Evolutionary conservation across 768 basidiomycete genomes (phyloP).

Genomic region (Pleurotus pulmonarius): DNA sequence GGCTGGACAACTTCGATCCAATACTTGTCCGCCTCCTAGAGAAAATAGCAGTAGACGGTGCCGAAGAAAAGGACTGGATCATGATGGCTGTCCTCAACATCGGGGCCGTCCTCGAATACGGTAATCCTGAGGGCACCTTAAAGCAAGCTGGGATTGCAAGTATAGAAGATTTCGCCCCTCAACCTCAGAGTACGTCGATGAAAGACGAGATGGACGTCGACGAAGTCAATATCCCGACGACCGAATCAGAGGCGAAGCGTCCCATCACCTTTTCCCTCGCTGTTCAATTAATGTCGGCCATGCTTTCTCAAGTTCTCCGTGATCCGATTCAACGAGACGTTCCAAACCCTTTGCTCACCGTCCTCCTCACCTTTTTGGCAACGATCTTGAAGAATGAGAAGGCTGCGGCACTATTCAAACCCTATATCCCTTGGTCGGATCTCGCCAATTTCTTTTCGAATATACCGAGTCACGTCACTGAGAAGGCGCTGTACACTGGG

Average conservation of each 20-base stretch:
- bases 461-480: slow-evolving; percentile 46
- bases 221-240: slow-evolving; percentile 21
- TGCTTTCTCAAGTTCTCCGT: slow-evolving; percentile 69
- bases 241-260: slow-evolving; percentile 35
- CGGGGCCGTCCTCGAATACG: slow-evolving; percentile 82
- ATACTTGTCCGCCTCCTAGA: slow-evolving; percentile 86
- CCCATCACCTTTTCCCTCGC: slow-evolving; percentile 71
- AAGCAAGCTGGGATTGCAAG: slow-evolving; percentile 56
- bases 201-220: slow-evolving; percentile 67
- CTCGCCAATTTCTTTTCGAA: slow-evolving; percentile 61
- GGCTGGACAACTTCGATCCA: slow-evolving; percentile 86
- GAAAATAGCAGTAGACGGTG: slow-evolving; percentile 77
- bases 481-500: slow-evolving; percentile 12
- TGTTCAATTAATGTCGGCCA: slow-evolving; percentile 72
- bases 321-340: slow-evolving; percentile 53
- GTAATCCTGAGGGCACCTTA: slow-evolving; percentile 67
- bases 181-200: slow-evolving; percentile 31
- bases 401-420: slow-evolving; percentile 62
- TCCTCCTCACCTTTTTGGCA: slow-evolving; percentile 84
- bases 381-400: slow-evolving; percentile 66
- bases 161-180: slow-evolving; percentile 28
- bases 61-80: slow-evolving; percentile 87
- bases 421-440: slow-evolving; percentile 80
- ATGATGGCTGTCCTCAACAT: slow-evolving; percentile 94
- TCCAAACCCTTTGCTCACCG: slow-evolving; percentile 83